Percentiles rank a stretch among this genome's conserved stretches.
Evolutionary conservation across 495 filamentous ascomycete genomes (phyloP).

Genomic region (Mytilinidion resinicola): DNA sequence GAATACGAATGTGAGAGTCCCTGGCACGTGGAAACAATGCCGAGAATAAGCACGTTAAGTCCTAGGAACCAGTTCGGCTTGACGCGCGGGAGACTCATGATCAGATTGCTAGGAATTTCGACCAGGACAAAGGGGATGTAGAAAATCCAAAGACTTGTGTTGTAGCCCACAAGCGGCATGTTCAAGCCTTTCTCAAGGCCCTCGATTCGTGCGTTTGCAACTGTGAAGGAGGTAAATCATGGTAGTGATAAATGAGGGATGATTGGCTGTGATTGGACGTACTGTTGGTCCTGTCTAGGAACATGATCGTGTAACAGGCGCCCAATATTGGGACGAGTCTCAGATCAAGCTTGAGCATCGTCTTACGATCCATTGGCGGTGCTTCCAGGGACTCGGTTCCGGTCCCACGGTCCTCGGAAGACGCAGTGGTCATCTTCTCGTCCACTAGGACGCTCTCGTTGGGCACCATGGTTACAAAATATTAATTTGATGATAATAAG

Average conservation of each 20-base stretch:
- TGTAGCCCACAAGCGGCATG: conserved; percentile 19
- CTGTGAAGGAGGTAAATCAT: conserved; percentile 8
- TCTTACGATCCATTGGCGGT: too few species aligned
- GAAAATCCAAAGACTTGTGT: conserved; percentile 24
- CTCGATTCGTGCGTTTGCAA: conserved; percentile 27
- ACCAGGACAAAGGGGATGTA: conserved; percentile 24
- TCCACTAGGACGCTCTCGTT: too few species aligned
- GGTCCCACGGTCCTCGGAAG: too few species aligned
- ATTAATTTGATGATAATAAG: too few species aligned
- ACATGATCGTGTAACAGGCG: conserved; percentile 20
- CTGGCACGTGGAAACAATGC: conserved; percentile 21
- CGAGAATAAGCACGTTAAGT: conserved; percentile 20
- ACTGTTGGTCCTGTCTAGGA: conserved; percentile 27
- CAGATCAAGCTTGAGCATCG: conserved; percentile 12
- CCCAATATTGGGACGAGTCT: conserved; percentile 19
- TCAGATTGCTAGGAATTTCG: conserved; percentile 24
- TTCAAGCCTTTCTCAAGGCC: conserved; percentile 20
- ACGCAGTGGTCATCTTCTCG: too few species aligned
- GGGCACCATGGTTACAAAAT: too few species aligned
- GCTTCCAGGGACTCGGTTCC: too few species aligned
- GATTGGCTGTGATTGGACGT: background rate
- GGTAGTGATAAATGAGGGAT: background rate
- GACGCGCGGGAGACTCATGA: conserved; percentile 21
- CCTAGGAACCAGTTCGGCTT: conserved; percentile 22
- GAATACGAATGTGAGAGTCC: conserved; percentile 16